A percentile compares a stretch with the other conserved stretches of the same genome.
Conservation (phyloP, 1,284 basidiomycete species). For the Apiotrichum akiyoshidainum region DNA sequence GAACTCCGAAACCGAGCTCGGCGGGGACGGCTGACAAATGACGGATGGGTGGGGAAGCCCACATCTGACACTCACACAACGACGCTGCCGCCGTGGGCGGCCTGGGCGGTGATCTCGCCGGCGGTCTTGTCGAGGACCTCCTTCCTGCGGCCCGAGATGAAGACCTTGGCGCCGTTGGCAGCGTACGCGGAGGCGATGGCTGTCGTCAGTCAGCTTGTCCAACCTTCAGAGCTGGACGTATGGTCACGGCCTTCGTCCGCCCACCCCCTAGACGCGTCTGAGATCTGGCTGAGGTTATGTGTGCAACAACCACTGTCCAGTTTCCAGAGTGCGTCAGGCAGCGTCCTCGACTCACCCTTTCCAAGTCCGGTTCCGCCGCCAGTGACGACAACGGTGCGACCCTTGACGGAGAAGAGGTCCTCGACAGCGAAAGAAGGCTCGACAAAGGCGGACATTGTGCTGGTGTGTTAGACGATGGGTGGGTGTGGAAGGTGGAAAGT, state of each 20-base stretch:
- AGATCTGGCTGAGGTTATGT: too few species aligned
- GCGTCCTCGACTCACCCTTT: conserved; percentile 23
- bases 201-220: conserved; percentile 6
- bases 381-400: conserved; percentile 31
- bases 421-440: conserved; percentile 22
- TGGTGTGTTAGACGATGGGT: neutral
- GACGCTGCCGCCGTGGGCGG: conserved; percentile 23
- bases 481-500: neutral
- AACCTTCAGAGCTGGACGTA: too few species aligned
- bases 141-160: conserved; percentile 47
- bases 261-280: too few species aligned
- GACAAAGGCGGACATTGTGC: conserved; percentile 1
- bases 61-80: conserved; percentile 6
- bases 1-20: neutral
- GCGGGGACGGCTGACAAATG: too few species aligned
- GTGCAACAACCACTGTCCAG: too few species aligned
- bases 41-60: too few species aligned
- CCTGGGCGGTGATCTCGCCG: conserved; percentile 32
- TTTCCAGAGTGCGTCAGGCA: too few species aligned
- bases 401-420: conserved; percentile 29
- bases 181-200: conserved; percentile 45
- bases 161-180: conserved; percentile 49
- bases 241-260: too few species aligned
- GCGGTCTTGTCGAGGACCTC: conserved; percentile 44
- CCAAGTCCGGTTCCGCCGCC: conserved; percentile 43